Conservation (phyloP, 2,329 filamentous ascomycete genomes). For the Paecilomyces variotii region DNA sequence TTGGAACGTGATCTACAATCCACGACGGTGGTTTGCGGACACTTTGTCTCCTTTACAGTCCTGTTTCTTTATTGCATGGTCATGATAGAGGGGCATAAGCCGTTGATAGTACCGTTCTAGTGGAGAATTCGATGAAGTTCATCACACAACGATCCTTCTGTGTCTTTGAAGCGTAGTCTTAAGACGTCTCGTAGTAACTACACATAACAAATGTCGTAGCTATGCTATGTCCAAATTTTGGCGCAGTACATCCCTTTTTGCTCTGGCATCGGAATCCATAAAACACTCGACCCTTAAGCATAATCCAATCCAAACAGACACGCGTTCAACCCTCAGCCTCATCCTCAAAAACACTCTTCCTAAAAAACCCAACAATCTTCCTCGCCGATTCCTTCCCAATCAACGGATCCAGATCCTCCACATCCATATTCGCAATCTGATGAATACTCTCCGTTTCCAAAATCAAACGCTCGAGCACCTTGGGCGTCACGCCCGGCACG, state of each 20-base stretch:
- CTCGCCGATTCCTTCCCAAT: constrained; percentile 71
- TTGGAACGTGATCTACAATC: not conserved
- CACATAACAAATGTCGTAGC: not conserved
- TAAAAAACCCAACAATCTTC: constrained; percentile 76
- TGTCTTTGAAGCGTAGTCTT: not conserved
- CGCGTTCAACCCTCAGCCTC: not conserved
- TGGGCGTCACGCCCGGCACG: constrained; percentile 75
- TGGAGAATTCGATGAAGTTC: not conserved
- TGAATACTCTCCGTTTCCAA: constrained; percentile 66
- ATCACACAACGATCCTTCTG: not conserved
- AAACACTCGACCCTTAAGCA: not conserved
- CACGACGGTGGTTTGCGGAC: not conserved
- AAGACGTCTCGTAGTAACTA: not conserved
- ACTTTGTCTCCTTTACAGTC: not conserved
- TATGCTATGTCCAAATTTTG: not conserved
- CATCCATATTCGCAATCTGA: constrained; percentile 80
- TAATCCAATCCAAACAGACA: not conserved
- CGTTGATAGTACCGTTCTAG: not conserved
- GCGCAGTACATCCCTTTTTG: not conserved
- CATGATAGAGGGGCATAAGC: not conserved
- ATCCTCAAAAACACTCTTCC: constrained; percentile 50
- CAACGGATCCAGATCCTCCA: constrained; percentile 61
- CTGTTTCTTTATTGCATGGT: not conserved
- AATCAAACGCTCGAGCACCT: constrained; percentile 66
- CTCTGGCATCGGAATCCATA: not conserved